Conservation (phyloP, 192 early-diverging fungal genomes). For the Mortierella alpina region DNA sequence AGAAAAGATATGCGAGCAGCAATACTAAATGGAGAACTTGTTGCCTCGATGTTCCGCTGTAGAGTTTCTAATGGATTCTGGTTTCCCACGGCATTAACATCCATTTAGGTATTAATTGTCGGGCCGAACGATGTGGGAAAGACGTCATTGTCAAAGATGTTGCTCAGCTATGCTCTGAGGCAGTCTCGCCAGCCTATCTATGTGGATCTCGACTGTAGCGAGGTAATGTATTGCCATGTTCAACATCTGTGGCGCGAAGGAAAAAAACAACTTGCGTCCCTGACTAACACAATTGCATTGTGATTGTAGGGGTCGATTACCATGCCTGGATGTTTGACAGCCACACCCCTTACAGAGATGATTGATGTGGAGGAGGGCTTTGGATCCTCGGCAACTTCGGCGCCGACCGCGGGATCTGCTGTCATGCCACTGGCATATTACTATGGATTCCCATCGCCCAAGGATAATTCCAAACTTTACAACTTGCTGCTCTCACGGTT, state of each 20-base stretch:
- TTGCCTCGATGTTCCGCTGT: background rate
- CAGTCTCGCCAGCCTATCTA: constrained; percentile 81
- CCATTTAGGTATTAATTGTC: constrained; percentile 78
- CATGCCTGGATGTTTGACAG: constrained; percentile 89
- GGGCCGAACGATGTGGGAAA: constrained; percentile 96
- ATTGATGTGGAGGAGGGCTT: constrained; percentile 91
- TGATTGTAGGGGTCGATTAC: constrained; percentile 74
- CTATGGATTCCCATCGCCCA: constrained; percentile 83
- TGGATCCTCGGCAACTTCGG: constrained; percentile 73
- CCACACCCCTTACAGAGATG: constrained; percentile 76
- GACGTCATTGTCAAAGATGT: constrained; percentile 84
- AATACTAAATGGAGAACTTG: background rate
- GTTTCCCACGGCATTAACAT: background rate
- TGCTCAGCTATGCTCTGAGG: constrained; percentile 89
- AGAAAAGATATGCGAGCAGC: background rate
- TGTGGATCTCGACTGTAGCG: constrained; percentile 87
- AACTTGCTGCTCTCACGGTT: constrained; percentile 71
- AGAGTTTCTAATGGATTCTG: background rate
- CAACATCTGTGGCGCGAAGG: background rate
- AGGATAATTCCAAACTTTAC: constrained; percentile 87
- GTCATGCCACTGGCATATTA: constrained; percentile 89
- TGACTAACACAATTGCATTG: background rate
- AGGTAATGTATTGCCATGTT: constrained; percentile 50
- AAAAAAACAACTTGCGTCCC: background rate
- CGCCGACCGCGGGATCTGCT: constrained; percentile 69